Base-by-base conservation (phyloP, 257 asterid genomes). In the Handroanthus guayacan region DNA sequence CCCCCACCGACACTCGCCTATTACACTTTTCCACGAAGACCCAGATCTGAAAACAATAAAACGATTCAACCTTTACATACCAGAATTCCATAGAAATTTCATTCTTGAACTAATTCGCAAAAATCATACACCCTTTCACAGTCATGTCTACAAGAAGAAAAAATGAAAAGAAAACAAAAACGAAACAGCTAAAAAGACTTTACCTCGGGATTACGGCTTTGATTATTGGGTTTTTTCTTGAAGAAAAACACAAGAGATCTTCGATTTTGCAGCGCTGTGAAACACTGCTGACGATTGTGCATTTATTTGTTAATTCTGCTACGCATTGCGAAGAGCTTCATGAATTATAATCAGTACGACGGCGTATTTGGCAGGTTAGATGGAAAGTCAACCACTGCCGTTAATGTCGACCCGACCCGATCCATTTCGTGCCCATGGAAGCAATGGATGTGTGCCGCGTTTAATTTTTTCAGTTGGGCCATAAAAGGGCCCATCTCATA, bases 21-120 rank as follows among this genome's bases (percentile, higher is more conserved):
- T 65, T 67, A 31, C 77, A 74, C 50, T 37, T 17, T 44, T 14
- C 16, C 75, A 65, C 77, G 76, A 75, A 68, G 60, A 50, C 70
- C 75, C 86, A 82, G 92, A 91, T 92, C 94, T 84, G 84, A 69
- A 83, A 78, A 64, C 62, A 77, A 65, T 13, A 71, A 51, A 77
- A 75, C 71, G 55, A 77, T 69, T 78, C 76, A 79, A 84, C 80
- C 72, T 62, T 62, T 31, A 36, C 25, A 45, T 17, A 75, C 36
- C 68, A 64, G 41, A 64, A 76, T 64, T 67, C 67, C 54, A 20
- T 65, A 39, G 9, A 63, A 14, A 5, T 17, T 6, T 10, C 80
- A 65, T 75, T 79, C 82, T 54, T 56, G 39, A 69, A 80, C 82
- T 64, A 72, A 41, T 72, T 61, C 74, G 38, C 72, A 78, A 43